These are phyloP conservation scores for Lasiosphaeria ovina DNA, from an alignment of 495 filamentous ascomycete species.

Conservation along the genomic window DNA sequence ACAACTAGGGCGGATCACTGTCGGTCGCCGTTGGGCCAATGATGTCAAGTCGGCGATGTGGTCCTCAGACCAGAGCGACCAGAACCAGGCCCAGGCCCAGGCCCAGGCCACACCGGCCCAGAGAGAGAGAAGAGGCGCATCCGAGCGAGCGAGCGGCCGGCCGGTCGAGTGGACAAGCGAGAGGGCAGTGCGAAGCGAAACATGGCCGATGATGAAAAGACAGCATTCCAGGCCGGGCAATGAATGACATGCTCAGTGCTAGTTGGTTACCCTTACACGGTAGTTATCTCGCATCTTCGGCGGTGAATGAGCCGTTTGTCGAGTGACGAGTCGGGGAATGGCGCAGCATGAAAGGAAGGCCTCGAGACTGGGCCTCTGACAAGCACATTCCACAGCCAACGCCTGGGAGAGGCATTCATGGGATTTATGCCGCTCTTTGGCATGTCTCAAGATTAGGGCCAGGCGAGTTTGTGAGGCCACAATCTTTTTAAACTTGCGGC, in stretches of 20 bases:
- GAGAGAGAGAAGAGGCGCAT: background rate
- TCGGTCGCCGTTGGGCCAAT: conserved; percentile 19
- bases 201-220: background rate
- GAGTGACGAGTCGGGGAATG: background rate
- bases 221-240: background rate
- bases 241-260: no score
- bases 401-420: background rate
- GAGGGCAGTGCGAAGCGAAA: no score
- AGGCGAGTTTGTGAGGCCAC: background rate
- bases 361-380: background rate
- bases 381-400: conserved; percentile 5
- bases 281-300: background rate
- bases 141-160: conserved; percentile 4
- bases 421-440: background rate
- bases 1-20: conserved; percentile 9
- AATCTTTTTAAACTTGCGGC: background rate
- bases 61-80: conserved; percentile 9
- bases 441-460: background rate
- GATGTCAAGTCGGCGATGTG: conserved; percentile 26
- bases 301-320: background rate
- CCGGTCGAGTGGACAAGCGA: no score
- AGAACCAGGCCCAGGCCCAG: background rate
- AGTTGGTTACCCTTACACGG: no score
- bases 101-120: background rate
- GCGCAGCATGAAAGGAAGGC: background rate